Conservation (phyloP, 1,284 basidiomycete species). For the Apiotrichum akiyoshidainum region DNA sequence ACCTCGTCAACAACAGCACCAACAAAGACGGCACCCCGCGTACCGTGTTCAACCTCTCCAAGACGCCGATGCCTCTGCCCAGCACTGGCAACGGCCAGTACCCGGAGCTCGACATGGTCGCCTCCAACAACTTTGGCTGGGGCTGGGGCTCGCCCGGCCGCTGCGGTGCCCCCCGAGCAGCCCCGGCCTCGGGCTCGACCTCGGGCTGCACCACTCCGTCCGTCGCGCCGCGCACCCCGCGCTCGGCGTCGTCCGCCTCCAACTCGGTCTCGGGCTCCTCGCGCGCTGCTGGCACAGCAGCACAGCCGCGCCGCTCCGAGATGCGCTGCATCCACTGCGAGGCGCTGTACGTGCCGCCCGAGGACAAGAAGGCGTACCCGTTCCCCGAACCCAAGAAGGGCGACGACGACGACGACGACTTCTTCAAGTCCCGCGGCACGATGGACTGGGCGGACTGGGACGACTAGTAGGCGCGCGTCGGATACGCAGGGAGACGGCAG, state of each 20-base stretch:
- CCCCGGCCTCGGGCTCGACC: too few relatives aligned
- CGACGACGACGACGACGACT: not conserved
- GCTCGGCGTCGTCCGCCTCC: not conserved
- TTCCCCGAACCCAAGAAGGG: not conserved
- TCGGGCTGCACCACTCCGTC: too few relatives aligned
- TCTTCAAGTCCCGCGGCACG: not conserved
- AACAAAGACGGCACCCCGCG: not conserved
- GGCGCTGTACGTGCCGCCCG: not conserved
- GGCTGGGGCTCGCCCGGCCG: too few relatives aligned
- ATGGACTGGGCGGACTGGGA: not conserved
- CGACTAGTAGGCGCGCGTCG: not conserved
- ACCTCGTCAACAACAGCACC: not conserved
- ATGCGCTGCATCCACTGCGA: not conserved
- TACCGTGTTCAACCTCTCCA: too few relatives aligned
- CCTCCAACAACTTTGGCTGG: not conserved
- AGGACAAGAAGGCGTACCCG: not conserved
- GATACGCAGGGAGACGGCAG: too few relatives aligned
- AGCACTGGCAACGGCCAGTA: not conserved
- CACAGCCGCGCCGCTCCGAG: not conserved
- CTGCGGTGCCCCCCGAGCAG: too few relatives aligned
- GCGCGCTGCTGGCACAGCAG: too few relatives aligned
- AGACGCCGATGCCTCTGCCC: too few relatives aligned
- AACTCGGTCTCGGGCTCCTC: too few relatives aligned
- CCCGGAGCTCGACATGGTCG: not conserved
- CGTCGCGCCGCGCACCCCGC: too few relatives aligned